Evolutionary conservation across 352 stramenopile species (phyloP).

Genomic region (Pythium phragmitis): DNA sequence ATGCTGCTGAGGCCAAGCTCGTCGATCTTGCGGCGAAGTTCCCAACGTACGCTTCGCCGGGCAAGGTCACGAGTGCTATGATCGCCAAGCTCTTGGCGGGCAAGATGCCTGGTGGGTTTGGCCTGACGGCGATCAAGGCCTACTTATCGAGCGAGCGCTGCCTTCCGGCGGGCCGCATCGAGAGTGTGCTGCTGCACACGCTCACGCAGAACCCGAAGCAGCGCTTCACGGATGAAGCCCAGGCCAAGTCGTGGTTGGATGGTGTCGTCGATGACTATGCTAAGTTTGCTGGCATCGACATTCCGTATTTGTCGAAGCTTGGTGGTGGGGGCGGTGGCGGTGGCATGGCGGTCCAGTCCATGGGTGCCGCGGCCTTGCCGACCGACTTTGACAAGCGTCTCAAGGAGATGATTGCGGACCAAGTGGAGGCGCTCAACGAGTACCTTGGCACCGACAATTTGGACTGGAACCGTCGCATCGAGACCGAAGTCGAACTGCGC

Average conservation of each 20-base stretch:
- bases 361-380: slow-evolving; percentile 25
- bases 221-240: slow-evolving; percentile 54
- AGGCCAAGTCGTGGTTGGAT: slow-evolving; percentile 82
- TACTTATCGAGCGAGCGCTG: slow-evolving; percentile 73
- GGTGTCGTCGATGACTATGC: slow-evolving; percentile 76
- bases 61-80: slow-evolving; percentile 71
- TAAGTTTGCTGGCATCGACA: slow-evolving; percentile 39
- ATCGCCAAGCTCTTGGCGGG: slow-evolving; percentile 79
- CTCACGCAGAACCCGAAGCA: slow-evolving; percentile 70
- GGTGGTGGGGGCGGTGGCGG: slow-evolving; percentile 27
- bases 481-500: slow-evolving; percentile 34
- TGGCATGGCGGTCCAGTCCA: slow-evolving; percentile 12
- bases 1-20: slow-evolving; percentile 78
- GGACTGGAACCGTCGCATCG: slow-evolving; percentile 30
- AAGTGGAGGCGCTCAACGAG: slow-evolving; percentile 30
- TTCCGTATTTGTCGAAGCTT: slow-evolving; percentile 38
- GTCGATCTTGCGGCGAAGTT: slow-evolving; percentile 69
- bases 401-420: slow-evolving; percentile 37
- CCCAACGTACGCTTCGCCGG: slow-evolving; percentile 59
- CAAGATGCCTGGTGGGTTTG: slow-evolving; percentile 85
- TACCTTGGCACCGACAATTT: slow-evolving; percentile 37
- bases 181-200: slow-evolving; percentile 78
- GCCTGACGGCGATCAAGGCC: slow-evolving; percentile 67
- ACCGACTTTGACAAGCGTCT: slow-evolving; percentile 35
- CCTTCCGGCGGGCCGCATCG: slow-evolving; percentile 64